Percentiles rank a stretch among this genome's conserved stretches.
Evolutionary conservation across 2,329 filamentous ascomycete genomes (phyloP).

Genomic region (Chrysoporthe puriensis): DNA sequence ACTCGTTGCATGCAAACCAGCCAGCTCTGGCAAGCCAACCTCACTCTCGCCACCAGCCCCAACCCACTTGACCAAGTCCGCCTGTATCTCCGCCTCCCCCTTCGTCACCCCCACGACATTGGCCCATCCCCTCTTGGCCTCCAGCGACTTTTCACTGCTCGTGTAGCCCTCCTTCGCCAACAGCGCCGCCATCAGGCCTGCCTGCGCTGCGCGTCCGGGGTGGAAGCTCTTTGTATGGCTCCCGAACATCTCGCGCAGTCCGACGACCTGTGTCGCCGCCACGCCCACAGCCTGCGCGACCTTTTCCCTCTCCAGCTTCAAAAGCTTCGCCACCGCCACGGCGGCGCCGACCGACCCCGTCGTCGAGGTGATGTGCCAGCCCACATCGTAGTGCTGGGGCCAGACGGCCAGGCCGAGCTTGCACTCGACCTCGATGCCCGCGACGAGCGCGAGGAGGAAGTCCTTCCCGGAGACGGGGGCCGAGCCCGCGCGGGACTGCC

Average conservation of each 20-base stretch:
- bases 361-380: slow-evolving; percentile 60
- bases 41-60: slow-evolving; percentile 28
- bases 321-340: slow-evolving; percentile 52
- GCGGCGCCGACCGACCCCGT: slow-evolving; percentile 57
- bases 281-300: slow-evolving; percentile 56
- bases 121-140: slow-evolving; percentile 58
- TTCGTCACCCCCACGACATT: slow-evolving; percentile 52
- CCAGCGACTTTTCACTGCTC: slow-evolving; percentile 49
- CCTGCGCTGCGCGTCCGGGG: slow-evolving; percentile 55
- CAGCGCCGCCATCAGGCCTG: slow-evolving; percentile 47
- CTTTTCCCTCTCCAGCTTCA: slow-evolving; percentile 43
- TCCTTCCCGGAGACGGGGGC: slow-evolving; percentile 45
- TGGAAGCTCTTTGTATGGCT: slow-evolving; percentile 61
- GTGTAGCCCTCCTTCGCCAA: slow-evolving; percentile 52
- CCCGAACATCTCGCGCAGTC: slow-evolving; percentile 59
- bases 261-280: slow-evolving; percentile 56
- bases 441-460: slow-evolving; percentile 54
- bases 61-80: slow-evolving; percentile 36
- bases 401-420: slow-evolving; percentile 56
- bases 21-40: slow-evolving; percentile 3
- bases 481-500: slow-evolving; percentile 32
- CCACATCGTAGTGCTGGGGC: slow-evolving; percentile 58
- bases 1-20: background rate
- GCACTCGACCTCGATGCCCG: slow-evolving; percentile 56
- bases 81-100: slow-evolving; percentile 40